Evolutionary conservation across 106 monocot species (phyloP).

Genomic region (Apostasia shenzhenica): DNA sequence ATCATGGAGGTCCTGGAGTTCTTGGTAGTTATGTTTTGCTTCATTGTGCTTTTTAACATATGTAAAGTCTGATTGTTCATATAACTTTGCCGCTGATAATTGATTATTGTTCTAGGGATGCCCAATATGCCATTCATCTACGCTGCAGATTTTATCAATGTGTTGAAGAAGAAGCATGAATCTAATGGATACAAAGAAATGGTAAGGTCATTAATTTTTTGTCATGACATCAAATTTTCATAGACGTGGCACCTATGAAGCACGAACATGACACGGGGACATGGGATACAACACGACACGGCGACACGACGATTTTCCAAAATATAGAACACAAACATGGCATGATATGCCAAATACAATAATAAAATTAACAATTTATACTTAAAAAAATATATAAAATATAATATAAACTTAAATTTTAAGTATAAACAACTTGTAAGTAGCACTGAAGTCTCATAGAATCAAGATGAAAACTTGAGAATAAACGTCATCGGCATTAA

Average conservation of each 20-base stretch:
- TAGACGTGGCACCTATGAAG: too few relatives aligned
- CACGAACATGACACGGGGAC: neutral
- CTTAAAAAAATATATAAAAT: too few relatives aligned
- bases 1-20: conserved; percentile 89
- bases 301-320: too few relatives aligned
- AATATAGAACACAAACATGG: too few relatives aligned
- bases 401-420: too few relatives aligned
- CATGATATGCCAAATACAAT: too few relatives aligned
- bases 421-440: too few relatives aligned
- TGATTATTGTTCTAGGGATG: conserved; percentile 47
- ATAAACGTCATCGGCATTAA: too few relatives aligned
- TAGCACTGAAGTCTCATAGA: too few relatives aligned
- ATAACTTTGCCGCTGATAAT: neutral
- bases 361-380: too few relatives aligned
- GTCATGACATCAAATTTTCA: neutral
- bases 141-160: conserved; percentile 64
- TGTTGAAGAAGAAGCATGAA: conserved; percentile 78
- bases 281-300: too few relatives aligned
- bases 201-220: conserved; percentile 21
- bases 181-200: conserved; percentile 68
- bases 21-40: conserved; percentile 37
- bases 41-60: conserved; percentile 1
- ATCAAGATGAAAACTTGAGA: too few relatives aligned
- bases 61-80: neutral
- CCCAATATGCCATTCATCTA: conserved; percentile 59